A percentile compares a stretch with the other conserved stretches of the same genome.
Conservation (phyloP, 805 yeast genomes). For the Wickerhamiella brachini region DNA sequence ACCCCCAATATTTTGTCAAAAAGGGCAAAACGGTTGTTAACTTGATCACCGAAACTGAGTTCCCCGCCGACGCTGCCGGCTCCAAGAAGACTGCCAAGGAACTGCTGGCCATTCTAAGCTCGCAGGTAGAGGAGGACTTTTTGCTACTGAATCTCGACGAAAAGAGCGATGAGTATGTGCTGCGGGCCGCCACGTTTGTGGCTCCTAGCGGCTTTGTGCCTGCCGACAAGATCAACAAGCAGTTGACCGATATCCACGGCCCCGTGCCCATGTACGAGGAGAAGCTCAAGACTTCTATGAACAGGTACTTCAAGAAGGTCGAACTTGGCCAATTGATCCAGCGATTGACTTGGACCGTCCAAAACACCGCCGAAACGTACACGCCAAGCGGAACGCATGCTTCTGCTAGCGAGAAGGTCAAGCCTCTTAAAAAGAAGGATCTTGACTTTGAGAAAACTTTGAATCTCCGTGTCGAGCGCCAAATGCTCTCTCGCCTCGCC, state of each 20-base stretch:
- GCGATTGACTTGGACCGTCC: slow-evolving; percentile 59
- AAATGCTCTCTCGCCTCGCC: slow-evolving; percentile 40
- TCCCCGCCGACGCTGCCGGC: slow-evolving; percentile 4
- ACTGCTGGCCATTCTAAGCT: slow-evolving; percentile 5
- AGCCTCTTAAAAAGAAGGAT: slow-evolving; percentile 23
- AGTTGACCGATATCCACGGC: slow-evolving; percentile 46
- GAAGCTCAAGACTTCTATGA: slow-evolving; percentile 49
- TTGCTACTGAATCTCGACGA: slow-evolving; percentile 38
- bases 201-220: slow-evolving; percentile 71
- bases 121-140: slow-evolving; percentile 49
- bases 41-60: background rate
- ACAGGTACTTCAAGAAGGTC: slow-evolving; percentile 45
- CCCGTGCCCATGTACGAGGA: slow-evolving; percentile 59
- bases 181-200: slow-evolving; percentile 43
- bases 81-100: slow-evolving; percentile 1
- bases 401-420: slow-evolving; percentile 21
- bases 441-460: slow-evolving; percentile 29
- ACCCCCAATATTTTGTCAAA: slow-evolving; percentile 37
- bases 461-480: slow-evolving; percentile 49
- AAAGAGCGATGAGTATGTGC: slow-evolving; percentile 27
- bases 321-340: slow-evolving; percentile 42
- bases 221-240: slow-evolving; percentile 34
- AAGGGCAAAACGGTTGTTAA: slow-evolving; percentile 7
- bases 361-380: slow-evolving; percentile 31
- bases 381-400: slow-evolving; percentile 33